A percentile compares a stretch with the other conserved stretches of the same genome.
These are phyloP conservation scores for Mortierella sp. DNA, from an alignment of 371 early-diverging fungal genomes.

Conservation along the genomic window DNA sequence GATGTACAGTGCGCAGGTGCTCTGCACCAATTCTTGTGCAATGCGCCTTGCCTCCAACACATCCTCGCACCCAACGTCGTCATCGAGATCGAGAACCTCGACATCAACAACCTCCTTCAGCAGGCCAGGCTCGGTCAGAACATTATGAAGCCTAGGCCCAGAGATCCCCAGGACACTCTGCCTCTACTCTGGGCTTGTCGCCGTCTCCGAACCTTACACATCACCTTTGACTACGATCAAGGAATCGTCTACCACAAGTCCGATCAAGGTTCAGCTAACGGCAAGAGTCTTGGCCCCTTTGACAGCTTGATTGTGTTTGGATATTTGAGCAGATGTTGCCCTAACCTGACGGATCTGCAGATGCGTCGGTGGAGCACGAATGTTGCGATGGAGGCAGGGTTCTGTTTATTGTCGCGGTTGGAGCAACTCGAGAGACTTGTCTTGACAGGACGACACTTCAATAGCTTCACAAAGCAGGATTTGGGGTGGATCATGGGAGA, in stretches of 20 bases:
- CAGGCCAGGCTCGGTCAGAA: neutral
- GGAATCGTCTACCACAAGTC: neutral
- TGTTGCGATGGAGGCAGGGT: slow-evolving; percentile 2
- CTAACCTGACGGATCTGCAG: slow-evolving; percentile 1
- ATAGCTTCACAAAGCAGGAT: neutral
- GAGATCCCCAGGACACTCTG: neutral
- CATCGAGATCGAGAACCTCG: slow-evolving; percentile 10
- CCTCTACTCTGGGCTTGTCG: slow-evolving; percentile 8
- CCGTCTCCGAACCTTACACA: neutral
- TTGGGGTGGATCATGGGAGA: neutral
- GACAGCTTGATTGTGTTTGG: slow-evolving; percentile 13
- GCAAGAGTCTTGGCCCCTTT: neutral
- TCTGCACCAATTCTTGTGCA: slow-evolving; percentile 8
- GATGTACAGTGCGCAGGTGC: slow-evolving; percentile 3
- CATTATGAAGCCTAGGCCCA: neutral
- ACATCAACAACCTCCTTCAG: neutral
- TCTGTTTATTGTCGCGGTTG: slow-evolving; percentile 10
- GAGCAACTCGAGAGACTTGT: neutral
- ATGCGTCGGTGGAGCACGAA: neutral
- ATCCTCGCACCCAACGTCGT: slow-evolving; percentile 9
- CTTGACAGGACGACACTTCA: neutral
- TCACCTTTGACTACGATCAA: slow-evolving; percentile 10
- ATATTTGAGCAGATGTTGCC: slow-evolving; percentile 18
- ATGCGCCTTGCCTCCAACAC: slow-evolving; percentile 3
- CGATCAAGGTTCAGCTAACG: neutral